A percentile compares a stretch with the other conserved stretches of the same genome.
phyloP scores from a whole-genome alignment of 2,329 filamentous ascomycete genomes.

The Fusarium sp. region DNA sequence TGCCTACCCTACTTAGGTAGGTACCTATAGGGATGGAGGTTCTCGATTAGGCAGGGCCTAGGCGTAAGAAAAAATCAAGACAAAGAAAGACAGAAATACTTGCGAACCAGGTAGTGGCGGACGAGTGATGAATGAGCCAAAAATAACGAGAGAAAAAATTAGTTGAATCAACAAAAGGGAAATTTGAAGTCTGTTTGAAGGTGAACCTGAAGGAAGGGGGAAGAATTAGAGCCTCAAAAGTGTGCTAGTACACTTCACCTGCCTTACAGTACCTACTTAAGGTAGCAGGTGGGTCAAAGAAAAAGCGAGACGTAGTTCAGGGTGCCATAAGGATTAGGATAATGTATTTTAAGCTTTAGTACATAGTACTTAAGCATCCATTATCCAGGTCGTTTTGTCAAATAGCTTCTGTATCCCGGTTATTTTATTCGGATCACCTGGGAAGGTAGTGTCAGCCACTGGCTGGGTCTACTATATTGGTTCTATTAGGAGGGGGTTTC shows the following conservation, averaged over 20 bases:
- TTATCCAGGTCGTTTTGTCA: no score
- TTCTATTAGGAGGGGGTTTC: neutral
- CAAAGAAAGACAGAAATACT: neutral
- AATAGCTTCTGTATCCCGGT: no score
- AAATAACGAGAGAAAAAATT: neutral
- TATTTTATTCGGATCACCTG: no score
- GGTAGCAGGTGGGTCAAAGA: no score
- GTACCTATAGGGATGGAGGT: no score
- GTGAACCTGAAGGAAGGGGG: neutral
- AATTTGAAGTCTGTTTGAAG: neutral
- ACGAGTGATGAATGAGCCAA: slow-evolving; percentile 8
- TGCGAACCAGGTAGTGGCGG: neutral
- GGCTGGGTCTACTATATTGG: neutral
- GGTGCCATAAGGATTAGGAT: no score
- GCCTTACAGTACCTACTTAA: neutral
- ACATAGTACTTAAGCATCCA: no score
- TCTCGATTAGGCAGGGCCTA: neutral
- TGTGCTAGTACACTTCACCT: slow-evolving; percentile 11
- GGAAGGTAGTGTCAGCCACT: slow-evolving; percentile 12
- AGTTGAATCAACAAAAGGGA: slow-evolving; percentile 9
- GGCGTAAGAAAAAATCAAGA: neutral
- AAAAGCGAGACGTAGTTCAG: no score
- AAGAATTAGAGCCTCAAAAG: slow-evolving; percentile 4
- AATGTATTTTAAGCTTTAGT: no score
- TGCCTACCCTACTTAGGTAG: neutral